Conservation (phyloP, 2,329 filamentous ascomycete species). For the Arthrobotrys musiformis region DNA sequence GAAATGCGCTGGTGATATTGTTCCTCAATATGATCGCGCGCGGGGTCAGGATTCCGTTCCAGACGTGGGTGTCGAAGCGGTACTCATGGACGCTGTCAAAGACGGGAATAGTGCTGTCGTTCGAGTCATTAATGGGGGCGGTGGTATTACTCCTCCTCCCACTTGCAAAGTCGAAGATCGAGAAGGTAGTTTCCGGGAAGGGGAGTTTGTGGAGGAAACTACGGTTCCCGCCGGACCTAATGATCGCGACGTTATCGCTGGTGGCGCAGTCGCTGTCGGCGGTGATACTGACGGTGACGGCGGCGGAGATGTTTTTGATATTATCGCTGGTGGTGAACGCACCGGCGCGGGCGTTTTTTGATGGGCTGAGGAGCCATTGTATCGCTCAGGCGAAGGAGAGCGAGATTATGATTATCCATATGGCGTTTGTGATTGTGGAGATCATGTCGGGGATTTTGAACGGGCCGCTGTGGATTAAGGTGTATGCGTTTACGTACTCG, state of each 20-base stretch:
- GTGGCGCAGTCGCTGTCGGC: slow-evolving; percentile 9
- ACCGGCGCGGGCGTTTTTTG: slow-evolving; percentile 41
- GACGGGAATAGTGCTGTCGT: slow-evolving; percentile 51
- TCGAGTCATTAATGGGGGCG: slow-evolving; percentile 42
- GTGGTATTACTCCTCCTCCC: slow-evolving; percentile 29
- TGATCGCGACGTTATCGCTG: slow-evolving; percentile 32
- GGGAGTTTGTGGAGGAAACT: slow-evolving; percentile 5
- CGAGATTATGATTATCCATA: slow-evolving; percentile 52
- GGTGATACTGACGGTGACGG: slow-evolving; percentile 28
- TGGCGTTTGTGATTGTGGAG: slow-evolving; percentile 50
- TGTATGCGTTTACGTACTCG: slow-evolving; percentile 51
- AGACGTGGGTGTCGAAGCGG: slow-evolving; percentile 51
- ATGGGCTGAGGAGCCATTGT: slow-evolving; percentile 38
- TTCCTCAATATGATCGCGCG: slow-evolving; percentile 31
- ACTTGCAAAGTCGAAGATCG: slow-evolving; percentile 18
- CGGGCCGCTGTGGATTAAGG: slow-evolving; percentile 52
- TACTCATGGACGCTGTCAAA: slow-evolving; percentile 49
- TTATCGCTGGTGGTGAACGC: slow-evolving; percentile 43
- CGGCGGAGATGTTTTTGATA: slow-evolving; percentile 16
- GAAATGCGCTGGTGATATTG: slow-evolving; percentile 45
- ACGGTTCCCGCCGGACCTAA: slow-evolving; percentile 41
- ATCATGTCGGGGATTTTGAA: slow-evolving; percentile 49
- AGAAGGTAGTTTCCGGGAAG: slow-evolving; percentile 1
- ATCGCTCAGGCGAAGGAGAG: slow-evolving; percentile 33
- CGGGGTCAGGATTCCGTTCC: slow-evolving; percentile 46